A percentile compares a stretch with the other conserved stretches of the same genome.
phyloP scores from a whole-genome alignment of 163 green algal species.

The Scenedesmus sp. region DNA sequence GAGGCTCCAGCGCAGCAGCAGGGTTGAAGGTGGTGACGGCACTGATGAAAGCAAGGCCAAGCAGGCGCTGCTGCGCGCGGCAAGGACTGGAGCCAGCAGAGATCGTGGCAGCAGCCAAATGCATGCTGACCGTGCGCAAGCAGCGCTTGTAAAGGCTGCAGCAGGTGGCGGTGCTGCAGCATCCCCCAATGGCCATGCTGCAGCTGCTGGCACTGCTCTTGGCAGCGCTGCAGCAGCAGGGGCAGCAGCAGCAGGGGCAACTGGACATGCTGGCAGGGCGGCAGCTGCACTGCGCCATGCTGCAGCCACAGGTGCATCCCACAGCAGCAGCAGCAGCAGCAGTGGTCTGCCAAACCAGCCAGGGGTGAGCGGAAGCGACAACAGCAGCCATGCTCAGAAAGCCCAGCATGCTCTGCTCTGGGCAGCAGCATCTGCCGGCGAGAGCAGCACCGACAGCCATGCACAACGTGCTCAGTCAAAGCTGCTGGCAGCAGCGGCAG shows the following conservation, averaged over 20 bases:
- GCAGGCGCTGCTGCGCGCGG: neutral
- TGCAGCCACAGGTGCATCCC: neutral
- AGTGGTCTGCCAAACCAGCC: neutral
- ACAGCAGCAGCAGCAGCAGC: constrained; percentile 31
- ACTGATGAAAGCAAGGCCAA: neutral
- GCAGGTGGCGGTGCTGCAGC: neutral
- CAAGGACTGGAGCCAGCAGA: neutral
- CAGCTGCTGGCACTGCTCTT: neutral
- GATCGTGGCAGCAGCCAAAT: neutral
- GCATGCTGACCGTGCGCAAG: neutral
- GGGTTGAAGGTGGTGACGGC: neutral
- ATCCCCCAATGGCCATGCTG: neutral
- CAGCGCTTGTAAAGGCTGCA: neutral
- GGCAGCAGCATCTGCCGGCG: constrained; percentile 1
- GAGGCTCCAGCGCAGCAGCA: neutral
- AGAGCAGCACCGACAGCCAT: neutral
- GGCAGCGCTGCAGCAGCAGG: neutral
- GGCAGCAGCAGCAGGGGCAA: neutral
- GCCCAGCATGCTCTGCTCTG: neutral
- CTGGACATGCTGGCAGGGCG: neutral
- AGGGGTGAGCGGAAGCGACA: neutral
- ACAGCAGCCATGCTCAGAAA: neutral
- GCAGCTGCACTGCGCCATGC: neutral
- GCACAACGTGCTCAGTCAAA: neutral
- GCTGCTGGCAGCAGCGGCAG: constrained; percentile 13